Base-by-base conservation (phyloP, 1,284 basidiomycete species). In the Ceratobasidium sp. region DNA sequence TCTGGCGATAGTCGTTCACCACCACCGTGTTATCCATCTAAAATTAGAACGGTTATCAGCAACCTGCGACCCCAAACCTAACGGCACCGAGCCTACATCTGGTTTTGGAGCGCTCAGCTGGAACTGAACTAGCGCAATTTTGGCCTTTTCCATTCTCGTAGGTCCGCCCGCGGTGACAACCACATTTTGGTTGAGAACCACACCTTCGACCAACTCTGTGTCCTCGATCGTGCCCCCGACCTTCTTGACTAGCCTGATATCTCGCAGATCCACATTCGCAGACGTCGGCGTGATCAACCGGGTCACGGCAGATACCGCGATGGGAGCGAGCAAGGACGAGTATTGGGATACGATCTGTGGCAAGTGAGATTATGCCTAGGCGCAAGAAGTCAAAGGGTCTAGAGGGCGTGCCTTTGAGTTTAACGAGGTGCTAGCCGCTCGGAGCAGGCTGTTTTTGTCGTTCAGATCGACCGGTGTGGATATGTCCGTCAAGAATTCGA, bases 21-120 rank as follows among this genome's bases (percentile, higher is more conserved):
- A 99, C 92, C 58, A 99, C 96, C 43, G 97, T 98, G 85, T 99
- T 99, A 84, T 99, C 97, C 97, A 99, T 99, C 95, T 97, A 76
- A 21, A 46, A 59, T 41, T 26, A 52, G 46, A 26, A 41, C 43
- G 62, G 73, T 75, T 9, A 2, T 26, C 52, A 72, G 67, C 71
- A 48, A 45, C 43, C 4, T 28, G 43, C 14, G 45, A 23, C 59
- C 21, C 50, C 3, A 28, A 52, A 28, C 6, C 18, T 50, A 26
- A 30, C 50, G 26, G 30, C 26, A 26, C 21, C n/a, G n/a, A 26
- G 84, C 92, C 75, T 80, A 96, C 94, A 80, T 99, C 97, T 8
- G 97, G 97, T 83, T 99, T 99, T 23, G 97, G 97, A 61, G 95
- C 94, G 77, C 92, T 94, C 69, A 99, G 87, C 82, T 99, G 97